phyloP scores from a whole-genome alignment of 2,329 filamentous ascomycete species.

The Leptographium procerum region DNA sequence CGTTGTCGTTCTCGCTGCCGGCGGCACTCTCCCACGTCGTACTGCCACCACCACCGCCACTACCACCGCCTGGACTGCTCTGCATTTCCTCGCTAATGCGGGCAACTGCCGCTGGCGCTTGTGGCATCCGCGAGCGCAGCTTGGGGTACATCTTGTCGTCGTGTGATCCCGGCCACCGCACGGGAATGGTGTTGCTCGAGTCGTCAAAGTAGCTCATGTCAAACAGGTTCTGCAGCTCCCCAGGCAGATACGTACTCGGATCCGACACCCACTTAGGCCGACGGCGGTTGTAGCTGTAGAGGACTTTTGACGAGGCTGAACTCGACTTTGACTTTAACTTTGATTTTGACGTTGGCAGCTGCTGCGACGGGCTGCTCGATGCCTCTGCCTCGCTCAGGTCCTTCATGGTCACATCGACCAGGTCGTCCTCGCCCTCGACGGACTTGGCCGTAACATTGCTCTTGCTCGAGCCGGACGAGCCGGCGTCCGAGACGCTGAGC shows the following conservation, averaged over 20 bases:
- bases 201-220: slow-evolving; percentile 57
- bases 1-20: slow-evolving; percentile 41
- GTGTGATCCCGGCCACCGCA: slow-evolving; percentile 55
- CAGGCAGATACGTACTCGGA: slow-evolving; percentile 46
- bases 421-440: slow-evolving; percentile 77
- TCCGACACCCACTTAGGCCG: slow-evolving; percentile 40
- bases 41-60: not conserved
- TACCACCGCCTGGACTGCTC: slow-evolving; percentile 24
- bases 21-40: slow-evolving; percentile 30
- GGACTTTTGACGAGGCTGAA: slow-evolving; percentile 14
- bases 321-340: no score
- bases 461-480: slow-evolving; percentile 55
- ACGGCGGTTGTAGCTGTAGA: slow-evolving; percentile 36
- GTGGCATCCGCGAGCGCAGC: slow-evolving; percentile 33
- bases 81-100: slow-evolving; percentile 34
- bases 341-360: slow-evolving; percentile 6
- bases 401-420: slow-evolving; percentile 83
- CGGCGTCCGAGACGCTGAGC: slow-evolving; percentile 40
- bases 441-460: slow-evolving; percentile 65
- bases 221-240: slow-evolving; percentile 61
- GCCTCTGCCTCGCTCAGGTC: slow-evolving; percentile 36
- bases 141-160: slow-evolving; percentile 47
- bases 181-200: slow-evolving; percentile 49
- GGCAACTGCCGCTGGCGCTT: slow-evolving; percentile 17
- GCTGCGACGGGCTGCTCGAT: no score